These are phyloP conservation scores for Dispira simplex DNA, from an alignment of 192 early-diverging fungal genomes.

Conservation along the genomic window DNA sequence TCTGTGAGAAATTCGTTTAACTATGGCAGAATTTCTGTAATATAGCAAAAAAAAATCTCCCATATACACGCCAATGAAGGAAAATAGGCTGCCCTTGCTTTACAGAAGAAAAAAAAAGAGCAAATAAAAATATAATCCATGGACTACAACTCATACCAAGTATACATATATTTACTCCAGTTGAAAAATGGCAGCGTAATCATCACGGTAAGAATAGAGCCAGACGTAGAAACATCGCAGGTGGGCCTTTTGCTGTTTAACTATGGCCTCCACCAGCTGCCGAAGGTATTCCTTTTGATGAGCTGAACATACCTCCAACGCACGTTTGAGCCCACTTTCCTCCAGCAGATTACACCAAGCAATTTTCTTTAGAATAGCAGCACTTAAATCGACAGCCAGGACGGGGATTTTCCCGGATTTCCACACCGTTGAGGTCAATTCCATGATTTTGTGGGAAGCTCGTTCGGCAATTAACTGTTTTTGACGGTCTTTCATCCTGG, in stretches of 20 bases:
- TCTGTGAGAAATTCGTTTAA: too few relatives aligned
- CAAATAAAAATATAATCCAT: too few relatives aligned
- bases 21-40: too few relatives aligned
- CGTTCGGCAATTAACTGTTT: slow-evolving; percentile 20
- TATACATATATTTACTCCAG: slow-evolving; percentile 22
- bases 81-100: too few relatives aligned
- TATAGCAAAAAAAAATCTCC: too few relatives aligned
- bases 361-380: slow-evolving; percentile 35
- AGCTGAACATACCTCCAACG: slow-evolving; percentile 31
- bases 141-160: too few relatives aligned
- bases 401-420: slow-evolving; percentile 36
- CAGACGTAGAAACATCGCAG: slow-evolving; percentile 37
- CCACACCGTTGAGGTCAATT: slow-evolving; percentile 31
- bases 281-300: slow-evolving; percentile 35
- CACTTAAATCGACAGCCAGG: slow-evolving; percentile 43
- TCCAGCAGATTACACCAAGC: slow-evolving; percentile 38
- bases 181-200: slow-evolving; percentile 41
- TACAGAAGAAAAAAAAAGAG: too few relatives aligned
- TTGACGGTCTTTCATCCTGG: slow-evolving; percentile 19
- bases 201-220: slow-evolving; percentile 55
- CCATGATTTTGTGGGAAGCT: slow-evolving; percentile 36
- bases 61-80: too few relatives aligned
- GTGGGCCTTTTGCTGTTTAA: slow-evolving; percentile 16
- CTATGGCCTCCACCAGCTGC: slow-evolving; percentile 28
- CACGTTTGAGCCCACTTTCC: slow-evolving; percentile 46